Conservation (phyloP, 2,329 filamentous ascomycete species). For the Thielaviopsis cerberus region DNA sequence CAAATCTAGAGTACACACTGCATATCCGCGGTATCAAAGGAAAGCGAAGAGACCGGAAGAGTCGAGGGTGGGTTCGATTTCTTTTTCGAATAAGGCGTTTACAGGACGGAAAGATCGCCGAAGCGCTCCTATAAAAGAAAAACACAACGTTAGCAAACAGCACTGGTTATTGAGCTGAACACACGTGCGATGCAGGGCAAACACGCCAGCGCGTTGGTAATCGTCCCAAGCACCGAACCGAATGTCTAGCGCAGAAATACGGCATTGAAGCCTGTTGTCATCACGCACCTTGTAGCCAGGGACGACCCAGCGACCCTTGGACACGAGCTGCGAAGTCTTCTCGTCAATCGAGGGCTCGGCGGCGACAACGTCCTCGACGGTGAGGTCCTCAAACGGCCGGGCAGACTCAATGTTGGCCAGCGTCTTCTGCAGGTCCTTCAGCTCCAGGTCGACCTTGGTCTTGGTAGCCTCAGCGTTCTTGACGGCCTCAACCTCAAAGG, state of each 20-base stretch:
- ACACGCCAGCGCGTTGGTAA: not conserved
- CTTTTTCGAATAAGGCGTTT: conserved; percentile 27
- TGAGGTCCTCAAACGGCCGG: conserved; percentile 88
- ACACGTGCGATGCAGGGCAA: not conserved
- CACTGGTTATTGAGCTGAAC: not conserved
- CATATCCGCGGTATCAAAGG: conserved; percentile 19
- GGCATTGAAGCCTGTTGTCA: not conserved
- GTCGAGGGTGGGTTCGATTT: conserved; percentile 3
- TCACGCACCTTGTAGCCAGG: conserved; percentile 88
- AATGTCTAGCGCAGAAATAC: not conserved
- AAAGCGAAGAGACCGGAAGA: conserved; percentile 17
- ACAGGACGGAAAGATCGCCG: conserved; percentile 38
- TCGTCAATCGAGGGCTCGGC: conserved; percentile 94
- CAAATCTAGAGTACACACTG: conserved; percentile 31
- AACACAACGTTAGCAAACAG: not conserved
- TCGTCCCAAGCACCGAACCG: not conserved
- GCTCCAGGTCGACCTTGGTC: conserved; percentile 83
- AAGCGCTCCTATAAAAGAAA: not conserved
- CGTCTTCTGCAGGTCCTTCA: conserved; percentile 84
- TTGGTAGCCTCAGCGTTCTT: conserved; percentile 96
- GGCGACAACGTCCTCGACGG: conserved; percentile 87
- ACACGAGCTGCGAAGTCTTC: conserved; percentile 85
- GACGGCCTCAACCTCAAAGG: conserved; percentile 89
- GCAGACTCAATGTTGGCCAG: conserved; percentile 94
- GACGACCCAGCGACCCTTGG: conserved; percentile 95